A percentile compares a stretch with the other conserved stretches of the same genome.
phyloP scores from a whole-genome alignment of 2,329 filamentous ascomycete genomes.

The Lachnellula willkommii region DNA sequence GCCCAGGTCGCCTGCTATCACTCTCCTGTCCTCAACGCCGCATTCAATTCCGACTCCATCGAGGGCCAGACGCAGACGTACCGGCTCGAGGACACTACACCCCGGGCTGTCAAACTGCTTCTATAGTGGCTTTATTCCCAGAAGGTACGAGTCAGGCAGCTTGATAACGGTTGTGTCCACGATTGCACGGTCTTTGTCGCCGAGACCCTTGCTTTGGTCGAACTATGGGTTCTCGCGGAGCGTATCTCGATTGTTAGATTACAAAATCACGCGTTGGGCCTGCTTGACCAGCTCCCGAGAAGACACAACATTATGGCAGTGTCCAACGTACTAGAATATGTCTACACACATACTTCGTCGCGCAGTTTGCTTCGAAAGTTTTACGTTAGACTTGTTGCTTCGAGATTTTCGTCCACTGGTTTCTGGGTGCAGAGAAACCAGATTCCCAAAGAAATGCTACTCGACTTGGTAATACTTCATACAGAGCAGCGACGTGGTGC shows the following conservation, averaged over 20 bases:
- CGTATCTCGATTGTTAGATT: constrained; percentile 3
- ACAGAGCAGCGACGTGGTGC: too few species aligned
- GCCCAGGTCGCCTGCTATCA: neutral
- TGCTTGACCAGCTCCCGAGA: neutral
- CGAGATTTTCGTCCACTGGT: too few species aligned
- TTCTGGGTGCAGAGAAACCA: too few species aligned
- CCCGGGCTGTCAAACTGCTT: neutral
- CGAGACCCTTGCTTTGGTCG: neutral
- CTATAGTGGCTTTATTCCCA: constrained; percentile 7
- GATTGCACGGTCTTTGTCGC: too few species aligned
- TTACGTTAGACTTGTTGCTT: neutral
- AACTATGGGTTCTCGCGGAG: constrained; percentile 12
- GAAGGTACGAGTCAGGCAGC: neutral
- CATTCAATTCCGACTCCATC: neutral
- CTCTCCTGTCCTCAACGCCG: neutral
- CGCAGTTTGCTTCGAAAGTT: neutral
- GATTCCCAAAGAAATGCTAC: too few species aligned
- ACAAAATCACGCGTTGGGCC: constrained; percentile 3
- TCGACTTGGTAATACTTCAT: too few species aligned
- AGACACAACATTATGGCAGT: neutral
- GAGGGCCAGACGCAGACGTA: constrained; percentile 6
- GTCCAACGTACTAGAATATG: neutral
- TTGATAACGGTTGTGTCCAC: too few species aligned
- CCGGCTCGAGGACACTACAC: neutral
- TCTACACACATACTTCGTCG: neutral